A percentile compares a stretch with the other conserved stretches of the same genome.
Conservation (phyloP, 2,329 filamentous ascomycete species). For the Aspergillus sp. region DNA sequence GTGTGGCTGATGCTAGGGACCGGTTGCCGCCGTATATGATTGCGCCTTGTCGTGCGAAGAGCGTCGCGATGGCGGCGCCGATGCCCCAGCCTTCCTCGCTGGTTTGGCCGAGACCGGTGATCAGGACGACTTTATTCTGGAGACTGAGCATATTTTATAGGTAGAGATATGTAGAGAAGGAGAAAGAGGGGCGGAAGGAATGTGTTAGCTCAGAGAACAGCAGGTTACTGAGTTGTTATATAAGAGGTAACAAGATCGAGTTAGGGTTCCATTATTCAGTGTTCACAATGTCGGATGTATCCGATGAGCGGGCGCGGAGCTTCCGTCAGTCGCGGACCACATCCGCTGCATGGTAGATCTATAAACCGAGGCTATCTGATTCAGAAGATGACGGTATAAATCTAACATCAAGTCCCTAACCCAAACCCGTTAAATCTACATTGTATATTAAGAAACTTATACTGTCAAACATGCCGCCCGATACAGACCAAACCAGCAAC, state of each 20-base stretch:
- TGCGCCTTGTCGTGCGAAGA: slow-evolving; percentile 51
- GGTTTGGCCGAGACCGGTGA: slow-evolving; percentile 36
- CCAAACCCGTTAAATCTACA: no score
- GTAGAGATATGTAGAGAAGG: no score
- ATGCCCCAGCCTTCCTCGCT: slow-evolving; percentile 50
- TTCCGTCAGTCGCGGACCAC: neutral
- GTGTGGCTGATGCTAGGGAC: slow-evolving; percentile 40
- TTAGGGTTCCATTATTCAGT: no score
- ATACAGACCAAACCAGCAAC: neutral
- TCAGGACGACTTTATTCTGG: slow-evolving; percentile 23
- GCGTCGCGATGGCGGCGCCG: slow-evolving; percentile 51
- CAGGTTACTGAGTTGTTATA: neutral
- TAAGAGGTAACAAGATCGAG: no score
- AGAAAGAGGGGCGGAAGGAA: neutral
- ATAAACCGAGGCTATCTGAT: neutral
- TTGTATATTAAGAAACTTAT: no score
- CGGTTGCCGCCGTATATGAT: slow-evolving; percentile 54
- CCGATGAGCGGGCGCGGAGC: neutral
- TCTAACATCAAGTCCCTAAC: no score
- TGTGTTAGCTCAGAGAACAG: neutral
- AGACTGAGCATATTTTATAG: slow-evolving; percentile 23
- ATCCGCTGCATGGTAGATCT: neutral
- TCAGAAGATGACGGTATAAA: neutral
- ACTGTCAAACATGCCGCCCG: neutral
- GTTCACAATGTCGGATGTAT: neutral